Conservation (phyloP, 306 rosid species). For the Prunus dulcis region DNA sequence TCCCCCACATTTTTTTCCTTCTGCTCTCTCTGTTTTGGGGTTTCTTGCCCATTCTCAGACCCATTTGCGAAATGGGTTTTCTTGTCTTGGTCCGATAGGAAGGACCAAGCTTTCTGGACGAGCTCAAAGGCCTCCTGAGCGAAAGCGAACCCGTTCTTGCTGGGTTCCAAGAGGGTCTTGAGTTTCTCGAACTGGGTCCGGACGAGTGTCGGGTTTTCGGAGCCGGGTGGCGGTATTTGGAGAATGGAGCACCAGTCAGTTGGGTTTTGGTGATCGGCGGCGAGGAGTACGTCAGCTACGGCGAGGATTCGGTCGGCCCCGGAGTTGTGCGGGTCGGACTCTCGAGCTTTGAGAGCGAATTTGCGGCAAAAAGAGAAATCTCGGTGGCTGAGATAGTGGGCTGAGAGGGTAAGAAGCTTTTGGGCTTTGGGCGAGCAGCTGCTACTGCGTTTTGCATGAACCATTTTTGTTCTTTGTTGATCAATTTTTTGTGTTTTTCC, state of each 20-base stretch:
- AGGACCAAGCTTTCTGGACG: conserved; percentile 48
- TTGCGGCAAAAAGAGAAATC: conserved; percentile 33
- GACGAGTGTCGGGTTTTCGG: conserved; percentile 16
- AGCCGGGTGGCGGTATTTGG: conserved; percentile 27
- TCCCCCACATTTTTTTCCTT: not conserved
- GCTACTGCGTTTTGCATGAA: not conserved
- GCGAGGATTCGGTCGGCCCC: conserved; percentile 36
- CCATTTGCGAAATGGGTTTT: conserved; percentile 24
- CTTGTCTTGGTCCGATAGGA: conserved; percentile 36
- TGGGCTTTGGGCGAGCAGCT: conserved; percentile 6
- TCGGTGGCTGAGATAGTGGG: conserved; percentile 19
- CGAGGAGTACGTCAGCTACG: conserved; percentile 36
- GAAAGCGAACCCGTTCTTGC: conserved; percentile 34
- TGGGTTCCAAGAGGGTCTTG: conserved; percentile 32
- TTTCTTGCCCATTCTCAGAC: not conserved
- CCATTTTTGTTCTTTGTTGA: not conserved
- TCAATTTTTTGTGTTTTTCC: not conserved
- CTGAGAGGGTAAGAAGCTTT: conserved; percentile 13
- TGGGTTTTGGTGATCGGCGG: conserved; percentile 14
- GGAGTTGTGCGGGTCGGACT: conserved; percentile 32
- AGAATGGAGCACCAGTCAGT: conserved; percentile 51
- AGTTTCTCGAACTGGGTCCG: conserved; percentile 42
- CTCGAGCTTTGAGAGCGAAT: not conserved
- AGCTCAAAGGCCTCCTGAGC: conserved; percentile 36
- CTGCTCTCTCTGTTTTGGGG: not conserved